phyloP scores from a whole-genome alignment of 352 stramenopile species.

The Phytopythium cucurbitacearum region DNA sequence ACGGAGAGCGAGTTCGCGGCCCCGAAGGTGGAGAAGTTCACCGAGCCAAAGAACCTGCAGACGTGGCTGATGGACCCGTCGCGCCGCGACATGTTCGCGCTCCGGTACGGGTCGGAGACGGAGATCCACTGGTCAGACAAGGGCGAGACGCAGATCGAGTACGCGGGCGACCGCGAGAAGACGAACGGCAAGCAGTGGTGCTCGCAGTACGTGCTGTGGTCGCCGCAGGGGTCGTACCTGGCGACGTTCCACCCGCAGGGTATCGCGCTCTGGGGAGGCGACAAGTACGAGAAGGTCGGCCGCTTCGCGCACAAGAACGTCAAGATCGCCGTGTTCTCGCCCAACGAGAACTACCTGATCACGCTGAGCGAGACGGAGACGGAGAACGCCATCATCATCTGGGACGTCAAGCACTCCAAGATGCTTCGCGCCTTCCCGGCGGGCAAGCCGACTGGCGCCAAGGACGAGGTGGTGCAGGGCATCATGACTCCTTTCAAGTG shows the following conservation, averaged over 20 bases:
- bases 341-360: slow-evolving; percentile 96
- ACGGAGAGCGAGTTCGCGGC: slow-evolving; percentile 76
- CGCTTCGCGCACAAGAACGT: slow-evolving; percentile 95
- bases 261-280: slow-evolving; percentile 96
- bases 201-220: slow-evolving; percentile 98
- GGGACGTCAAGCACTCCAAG: slow-evolving; percentile 91
- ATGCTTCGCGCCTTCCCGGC: slow-evolving; percentile 82
- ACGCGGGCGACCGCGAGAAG: slow-evolving; percentile 95
- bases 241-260: slow-evolving; percentile 97
- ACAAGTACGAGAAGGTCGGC: slow-evolving; percentile 97
- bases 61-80: slow-evolving; percentile 90
- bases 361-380: slow-evolving; percentile 94
- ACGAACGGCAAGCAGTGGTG: slow-evolving; percentile 95
- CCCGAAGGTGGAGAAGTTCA: slow-evolving; percentile 83
- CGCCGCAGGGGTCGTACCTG: slow-evolving; percentile 95
- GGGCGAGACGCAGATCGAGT: slow-evolving; percentile 88
- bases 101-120: slow-evolving; percentile 94
- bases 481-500: slow-evolving; percentile 93
- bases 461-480: slow-evolving; percentile 72
- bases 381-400: slow-evolving; percentile 96
- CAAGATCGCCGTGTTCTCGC: slow-evolving; percentile 93
- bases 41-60: slow-evolving; percentile 91
- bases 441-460: slow-evolving; percentile 68
- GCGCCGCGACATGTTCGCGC: slow-evolving; percentile 93
- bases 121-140: slow-evolving; percentile 96